Evolutionary conservation across 805 yeast genomes (phyloP), one percentile per base, ranked within the genome.

Genomic region (Starmerella potacharoeniae): DNA sequence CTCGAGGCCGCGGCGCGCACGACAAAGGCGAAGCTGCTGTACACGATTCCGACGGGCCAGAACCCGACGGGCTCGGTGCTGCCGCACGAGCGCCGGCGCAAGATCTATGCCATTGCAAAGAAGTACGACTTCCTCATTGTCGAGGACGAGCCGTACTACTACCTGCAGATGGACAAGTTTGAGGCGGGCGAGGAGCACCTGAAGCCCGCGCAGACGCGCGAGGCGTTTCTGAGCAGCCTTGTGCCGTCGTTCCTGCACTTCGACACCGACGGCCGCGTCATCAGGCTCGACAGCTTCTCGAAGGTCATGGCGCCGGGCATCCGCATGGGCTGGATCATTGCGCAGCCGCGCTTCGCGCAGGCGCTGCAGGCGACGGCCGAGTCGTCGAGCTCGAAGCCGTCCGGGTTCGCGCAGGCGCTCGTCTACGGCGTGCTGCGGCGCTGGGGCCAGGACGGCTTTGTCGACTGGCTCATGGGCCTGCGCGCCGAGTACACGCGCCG

Each of bases 141-240:
- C 52, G 98, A 91, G 74, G 98, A 91, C 70, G 98, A 93, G 73
- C 98, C 98, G 54, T 91, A 91, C 80, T 91, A 87, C 76, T 91
- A 88, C 75, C 75, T 91, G 68, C 98, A 91, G 73, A 88, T 91
- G 95, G 91, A 85, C 57, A 68, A 77, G 49, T 93, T 87, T 75
- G 30, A 33, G 40, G 52, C 37, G 47, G 47, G 57, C 11, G 59
- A 41, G 36, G 65, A 71, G 62, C 65, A 59, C 30, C 58, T 58
- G 31, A 62, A 69, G 53, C 53, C 47, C 41, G 45, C 43, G 47
- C 45, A 17, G 30, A 29, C 43, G 53, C 93, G 84, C 67, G 81
- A 83, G 34, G 82, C 75, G 79, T 86, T 88, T 69, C 56, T 85
- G 58, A 66, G 73, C 48, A 77, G 83, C 2, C 73, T 89, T 65